phyloP scores from a whole-genome alignment of 2,329 filamentous ascomycete species.

The Alternaria consortialis region DNA sequence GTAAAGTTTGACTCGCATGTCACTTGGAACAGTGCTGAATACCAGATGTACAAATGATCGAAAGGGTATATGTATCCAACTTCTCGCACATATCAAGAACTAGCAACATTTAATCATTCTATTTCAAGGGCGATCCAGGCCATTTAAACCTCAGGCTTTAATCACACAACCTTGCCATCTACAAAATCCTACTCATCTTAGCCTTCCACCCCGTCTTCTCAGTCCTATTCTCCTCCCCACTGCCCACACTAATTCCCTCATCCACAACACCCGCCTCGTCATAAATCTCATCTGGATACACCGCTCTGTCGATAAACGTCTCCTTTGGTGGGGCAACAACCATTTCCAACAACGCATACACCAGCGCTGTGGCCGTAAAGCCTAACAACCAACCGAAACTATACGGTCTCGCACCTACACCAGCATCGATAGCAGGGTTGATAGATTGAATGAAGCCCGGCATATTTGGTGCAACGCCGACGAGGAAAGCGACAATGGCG shows the following conservation, averaged over 20 bases:
- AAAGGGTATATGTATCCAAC: neutral
- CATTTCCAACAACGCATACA: constrained; percentile 63
- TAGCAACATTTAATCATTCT: neutral
- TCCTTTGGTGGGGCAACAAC: constrained; percentile 59
- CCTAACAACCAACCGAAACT: constrained; percentile 73
- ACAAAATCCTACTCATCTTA: constrained; percentile 47
- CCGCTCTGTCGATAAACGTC: constrained; percentile 56
- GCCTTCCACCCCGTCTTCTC: constrained; percentile 49
- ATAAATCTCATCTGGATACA: constrained; percentile 52
- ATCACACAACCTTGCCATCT: neutral
- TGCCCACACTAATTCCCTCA: constrained; percentile 41
- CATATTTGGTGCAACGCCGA: constrained; percentile 65
- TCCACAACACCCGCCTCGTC: constrained; percentile 40
- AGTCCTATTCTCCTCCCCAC: constrained; percentile 27
- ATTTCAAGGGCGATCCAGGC: too few species aligned
- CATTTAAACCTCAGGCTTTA: too few species aligned
- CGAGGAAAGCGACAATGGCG: constrained; percentile 65
- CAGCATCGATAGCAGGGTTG: constrained; percentile 52
- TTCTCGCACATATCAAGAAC: neutral
- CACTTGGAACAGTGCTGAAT: neutral
- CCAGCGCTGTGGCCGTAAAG: constrained; percentile 63
- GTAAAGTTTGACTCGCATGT: neutral
- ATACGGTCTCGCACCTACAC: constrained; percentile 64
- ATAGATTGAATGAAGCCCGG: constrained; percentile 63
- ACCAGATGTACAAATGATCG: too few species aligned